Evolutionary conservation across 179 eudicot genomes (phyloP), one percentile per base, ranked within the genome.

Genomic region (Actinidia polygama): DNA sequence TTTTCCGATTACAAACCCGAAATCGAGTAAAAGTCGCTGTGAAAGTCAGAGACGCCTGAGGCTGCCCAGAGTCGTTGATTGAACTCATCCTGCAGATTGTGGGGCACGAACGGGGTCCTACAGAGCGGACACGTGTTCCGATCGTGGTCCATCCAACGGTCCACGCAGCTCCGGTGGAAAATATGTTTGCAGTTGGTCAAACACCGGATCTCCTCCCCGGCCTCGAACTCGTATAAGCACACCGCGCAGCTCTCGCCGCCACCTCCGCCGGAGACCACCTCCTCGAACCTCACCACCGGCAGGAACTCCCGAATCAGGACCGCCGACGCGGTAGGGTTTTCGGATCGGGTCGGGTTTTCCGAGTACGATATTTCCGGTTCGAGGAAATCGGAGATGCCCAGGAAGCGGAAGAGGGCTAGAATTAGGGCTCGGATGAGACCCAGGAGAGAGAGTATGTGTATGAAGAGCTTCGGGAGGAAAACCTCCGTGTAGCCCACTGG

Each of bases 111-210:
- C 1, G 79, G 91, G 1, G 87, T 85, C 72, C 96, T 77, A 64
- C 96, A 93, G 14, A 93, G 93, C 0, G 96, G 96, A 69, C 96
- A 93, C 0, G 94, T 93, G 21, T 83, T 86, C 91, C 75, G 84
- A 19, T 82, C 80, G 70, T 86, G 90, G 75, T 88, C 92, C 86
- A 93, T 90, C 96, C 96, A 93, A 81, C 91, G 89, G 89, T 92
- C 95, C 73, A 92, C 55, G 70, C 95, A 92, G 0, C 86, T 71
- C 79, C 85, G 76, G 73, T 93, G 96, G 64, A 91, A 93, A n/a
- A 89, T 75, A 81, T 93, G 96, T 7, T 73, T 83, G 83, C 96
- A 93, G 58, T 91, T 93, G 2, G 78, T 6, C 77, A 92, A 51
- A 88, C 86, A 75, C 72, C 93, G 73, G 75, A 93, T 86, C 81